Conservation (phyloP, 495 filamentous ascomycete genomes). For the Neurospora intermedia region DNA sequence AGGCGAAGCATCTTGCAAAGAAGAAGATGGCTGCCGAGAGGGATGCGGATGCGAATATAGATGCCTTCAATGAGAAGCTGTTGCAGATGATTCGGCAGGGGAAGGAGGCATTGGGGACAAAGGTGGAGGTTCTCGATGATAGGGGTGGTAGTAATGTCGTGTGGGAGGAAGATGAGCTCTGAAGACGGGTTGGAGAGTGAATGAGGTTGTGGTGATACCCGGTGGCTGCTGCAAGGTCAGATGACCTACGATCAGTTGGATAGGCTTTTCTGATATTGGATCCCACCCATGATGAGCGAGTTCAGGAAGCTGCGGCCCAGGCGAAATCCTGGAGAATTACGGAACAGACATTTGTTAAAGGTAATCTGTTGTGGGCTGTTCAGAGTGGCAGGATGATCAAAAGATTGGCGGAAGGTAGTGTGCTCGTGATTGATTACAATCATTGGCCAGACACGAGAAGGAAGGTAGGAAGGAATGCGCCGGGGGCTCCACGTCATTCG, state of each 20-base stretch:
- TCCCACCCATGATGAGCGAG: neutral
- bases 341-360: neutral
- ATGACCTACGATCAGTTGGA: neutral
- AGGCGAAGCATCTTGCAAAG: slow-evolving; percentile 58
- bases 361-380: neutral
- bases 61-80: slow-evolving; percentile 64
- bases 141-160: slow-evolving; percentile 33
- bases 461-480: neutral
- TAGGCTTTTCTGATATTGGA: neutral
- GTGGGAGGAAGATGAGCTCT: slow-evolving; percentile 32
- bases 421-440: neutral
- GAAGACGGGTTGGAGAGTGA: neutral
- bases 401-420: neutral
- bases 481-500: neutral
- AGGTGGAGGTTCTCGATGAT: slow-evolving; percentile 50
- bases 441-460: neutral
- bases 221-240: neutral
- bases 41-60: slow-evolving; percentile 68
- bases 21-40: slow-evolving; percentile 57
- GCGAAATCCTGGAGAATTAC: neutral
- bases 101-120: slow-evolving; percentile 75
- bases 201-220: neutral
- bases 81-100: slow-evolving; percentile 82
- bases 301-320: neutral
- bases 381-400: neutral